Conservation (phyloP, 1,139 yeast genomes). For the Hanseniaspora uvarum region DNA sequence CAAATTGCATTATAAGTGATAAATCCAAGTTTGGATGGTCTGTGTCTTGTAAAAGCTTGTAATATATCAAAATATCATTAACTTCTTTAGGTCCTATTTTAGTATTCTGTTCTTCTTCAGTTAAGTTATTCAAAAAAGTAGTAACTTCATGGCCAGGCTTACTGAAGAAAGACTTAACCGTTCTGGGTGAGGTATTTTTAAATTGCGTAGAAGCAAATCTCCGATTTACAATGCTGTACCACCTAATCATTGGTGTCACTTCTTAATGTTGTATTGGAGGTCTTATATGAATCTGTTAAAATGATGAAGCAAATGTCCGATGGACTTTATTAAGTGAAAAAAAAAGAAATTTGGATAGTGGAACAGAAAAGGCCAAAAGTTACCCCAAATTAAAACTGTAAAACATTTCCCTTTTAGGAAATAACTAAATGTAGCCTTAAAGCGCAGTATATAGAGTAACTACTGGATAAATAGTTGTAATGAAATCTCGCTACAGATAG, state of each 20-base stretch:
- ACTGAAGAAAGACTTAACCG: constrained; percentile 3
- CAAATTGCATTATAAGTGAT: neutral
- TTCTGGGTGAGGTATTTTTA: neutral
- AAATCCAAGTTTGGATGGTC: constrained; percentile 2
- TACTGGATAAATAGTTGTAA: too few species aligned
- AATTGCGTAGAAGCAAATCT: neutral
- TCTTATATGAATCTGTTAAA: too few species aligned
- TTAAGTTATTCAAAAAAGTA: neutral
- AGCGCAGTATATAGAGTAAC: too few species aligned
- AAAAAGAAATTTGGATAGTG: too few species aligned
- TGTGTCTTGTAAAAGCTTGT: constrained; percentile 8
- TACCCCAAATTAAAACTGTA: too few species aligned
- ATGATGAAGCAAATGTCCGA: too few species aligned
- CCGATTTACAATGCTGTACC: neutral
- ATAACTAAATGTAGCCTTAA: too few species aligned
- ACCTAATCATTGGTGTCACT: neutral
- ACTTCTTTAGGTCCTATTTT: neutral
- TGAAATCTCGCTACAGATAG: too few species aligned
- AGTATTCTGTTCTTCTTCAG: neutral
- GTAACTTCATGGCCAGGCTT: constrained; percentile 9
- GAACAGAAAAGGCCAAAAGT: too few species aligned
- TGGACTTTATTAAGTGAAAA: too few species aligned
- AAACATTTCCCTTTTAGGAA: too few species aligned
- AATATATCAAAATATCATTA: constrained; percentile 5
- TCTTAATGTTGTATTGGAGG: neutral